These are phyloP conservation scores for Coccinonectria pachysandricola DNA, from an alignment of 2,329 filamentous ascomycete species.

Conservation along the genomic window DNA sequence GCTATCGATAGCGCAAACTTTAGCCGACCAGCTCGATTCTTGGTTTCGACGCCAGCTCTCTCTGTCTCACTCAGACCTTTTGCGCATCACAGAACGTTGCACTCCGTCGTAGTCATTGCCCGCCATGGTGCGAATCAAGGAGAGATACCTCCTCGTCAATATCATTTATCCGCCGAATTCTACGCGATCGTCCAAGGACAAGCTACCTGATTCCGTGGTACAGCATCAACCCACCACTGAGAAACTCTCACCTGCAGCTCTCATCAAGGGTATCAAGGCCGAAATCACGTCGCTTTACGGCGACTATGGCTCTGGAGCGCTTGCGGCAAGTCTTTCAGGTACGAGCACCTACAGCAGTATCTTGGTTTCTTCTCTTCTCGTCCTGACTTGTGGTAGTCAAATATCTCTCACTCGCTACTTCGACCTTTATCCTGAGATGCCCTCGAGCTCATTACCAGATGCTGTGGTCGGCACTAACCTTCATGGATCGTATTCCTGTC, in stretches of 20 bases:
- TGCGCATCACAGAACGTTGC: no score
- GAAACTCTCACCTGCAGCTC: slow-evolving; percentile 52
- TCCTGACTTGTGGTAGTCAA: slow-evolving; percentile 56
- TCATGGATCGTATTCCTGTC: slow-evolving; percentile 60
- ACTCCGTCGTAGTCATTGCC: no score
- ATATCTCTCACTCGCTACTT: slow-evolving; percentile 86
- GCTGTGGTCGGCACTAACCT: slow-evolving; percentile 81
- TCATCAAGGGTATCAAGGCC: slow-evolving; percentile 60
- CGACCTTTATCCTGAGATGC: slow-evolving; percentile 82
- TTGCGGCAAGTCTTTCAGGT: slow-evolving; percentile 62
- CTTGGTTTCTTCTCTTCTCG: slow-evolving; percentile 1
- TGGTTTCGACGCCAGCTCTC: slow-evolving; percentile 1
- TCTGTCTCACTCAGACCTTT: no score
- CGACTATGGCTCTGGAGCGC: slow-evolving; percentile 73
- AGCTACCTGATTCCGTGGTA: slow-evolving; percentile 51
- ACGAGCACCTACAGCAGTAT: slow-evolving; percentile 17
- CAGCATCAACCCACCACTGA: slow-evolving; percentile 73
- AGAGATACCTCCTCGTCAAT: slow-evolving; percentile 90
- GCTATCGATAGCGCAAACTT: no score
- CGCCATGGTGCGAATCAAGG: slow-evolving; percentile 87
- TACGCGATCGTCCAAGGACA: slow-evolving; percentile 21
- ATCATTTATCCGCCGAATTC: slow-evolving; percentile 69
- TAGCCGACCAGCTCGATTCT: slow-evolving; percentile 3
- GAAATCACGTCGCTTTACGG: slow-evolving; percentile 69
- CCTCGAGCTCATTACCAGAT: slow-evolving; percentile 74